phyloP scores from a whole-genome alignment of 2,329 filamentous ascomycete species.

The Alternaria arbusti region DNA sequence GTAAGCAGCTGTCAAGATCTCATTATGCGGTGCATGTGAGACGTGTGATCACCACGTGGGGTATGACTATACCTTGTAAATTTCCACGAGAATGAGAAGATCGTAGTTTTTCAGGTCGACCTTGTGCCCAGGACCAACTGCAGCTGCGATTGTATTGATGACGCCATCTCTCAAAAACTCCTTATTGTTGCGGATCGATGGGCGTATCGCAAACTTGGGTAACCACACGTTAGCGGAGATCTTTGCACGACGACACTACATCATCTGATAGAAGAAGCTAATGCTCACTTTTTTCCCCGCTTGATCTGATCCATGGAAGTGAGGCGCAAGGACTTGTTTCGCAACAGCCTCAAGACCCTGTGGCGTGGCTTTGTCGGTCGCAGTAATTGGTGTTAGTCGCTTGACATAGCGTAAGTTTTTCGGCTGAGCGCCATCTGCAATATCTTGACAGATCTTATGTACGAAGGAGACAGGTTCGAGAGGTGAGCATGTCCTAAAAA shows the following conservation, averaged over 20 bases:
- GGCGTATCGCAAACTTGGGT: conserved; percentile 79
- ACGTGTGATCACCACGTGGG: conserved; percentile 16
- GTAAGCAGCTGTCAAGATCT: conserved; percentile 26
- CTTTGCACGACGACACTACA: conserved; percentile 10
- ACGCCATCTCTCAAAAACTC: conserved; percentile 70
- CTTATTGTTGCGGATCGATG: conserved; percentile 76
- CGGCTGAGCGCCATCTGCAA: conserved; percentile 56
- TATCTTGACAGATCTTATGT: conserved; percentile 64
- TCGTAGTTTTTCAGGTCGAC: conserved; percentile 81
- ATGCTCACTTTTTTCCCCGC: conserved; percentile 59
- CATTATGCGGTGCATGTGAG: conserved; percentile 1
- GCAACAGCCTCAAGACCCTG: conserved; percentile 71
- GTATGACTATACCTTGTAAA: conserved; percentile 72
- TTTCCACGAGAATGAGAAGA: conserved; percentile 78
- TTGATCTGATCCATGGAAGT: conserved; percentile 64
- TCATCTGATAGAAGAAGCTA: conserved; percentile 10
- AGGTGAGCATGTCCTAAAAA: conserved; percentile 63
- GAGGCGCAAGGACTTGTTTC: conserved; percentile 65
- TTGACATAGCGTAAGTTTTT: conserved; percentile 66
- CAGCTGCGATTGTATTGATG: conserved; percentile 72
- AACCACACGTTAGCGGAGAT: conserved; percentile 24
- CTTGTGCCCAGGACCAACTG: conserved; percentile 71
- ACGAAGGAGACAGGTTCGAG: conserved; percentile 67
- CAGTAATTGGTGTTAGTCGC: conserved; percentile 65
- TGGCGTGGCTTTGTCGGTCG: conserved; percentile 71